Evolutionary conservation across 2,329 filamentous ascomycete species (phyloP).

Genomic region (Trichoderma sp.): DNA sequence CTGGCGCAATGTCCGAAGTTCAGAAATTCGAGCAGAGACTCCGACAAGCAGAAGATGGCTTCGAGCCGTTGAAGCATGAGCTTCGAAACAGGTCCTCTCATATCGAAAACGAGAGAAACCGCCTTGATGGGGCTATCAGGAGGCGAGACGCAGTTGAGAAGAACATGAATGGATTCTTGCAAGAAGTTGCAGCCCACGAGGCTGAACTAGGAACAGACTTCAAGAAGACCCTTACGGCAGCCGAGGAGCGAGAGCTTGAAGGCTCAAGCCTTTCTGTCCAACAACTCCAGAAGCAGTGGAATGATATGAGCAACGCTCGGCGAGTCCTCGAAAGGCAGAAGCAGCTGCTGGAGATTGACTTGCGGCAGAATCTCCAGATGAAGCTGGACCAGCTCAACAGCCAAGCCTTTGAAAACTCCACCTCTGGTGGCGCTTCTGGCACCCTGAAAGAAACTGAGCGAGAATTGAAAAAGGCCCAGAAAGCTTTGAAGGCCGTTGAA

Average conservation of each 20-base stretch:
- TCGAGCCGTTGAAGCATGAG: slow-evolving; percentile 76
- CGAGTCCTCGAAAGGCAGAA: slow-evolving; percentile 80
- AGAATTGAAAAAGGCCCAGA: slow-evolving; percentile 77
- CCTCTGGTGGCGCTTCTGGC: slow-evolving; percentile 60
- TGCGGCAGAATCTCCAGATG: slow-evolving; percentile 85
- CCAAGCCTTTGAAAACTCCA: slow-evolving; percentile 67
- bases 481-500: slow-evolving; percentile 67
- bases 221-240: slow-evolving; percentile 80
- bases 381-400: slow-evolving; percentile 83
- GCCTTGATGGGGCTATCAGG: slow-evolving; percentile 68
- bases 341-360: slow-evolving; percentile 78
- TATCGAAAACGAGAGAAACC: slow-evolving; percentile 70
- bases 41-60: slow-evolving; percentile 76
- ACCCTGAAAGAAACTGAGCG: slow-evolving; percentile 76
- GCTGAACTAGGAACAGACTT: slow-evolving; percentile 83
- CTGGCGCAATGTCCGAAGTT: slow-evolving; percentile 77
- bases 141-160: slow-evolving; percentile 70
- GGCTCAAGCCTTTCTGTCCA: slow-evolving; percentile 68
- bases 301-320: slow-evolving; percentile 70
- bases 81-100: slow-evolving; percentile 73
- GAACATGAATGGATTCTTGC: slow-evolving; percentile 73
- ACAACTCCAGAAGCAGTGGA: slow-evolving; percentile 74
- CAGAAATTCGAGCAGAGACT: slow-evolving; percentile 80
- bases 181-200: slow-evolving; percentile 75
- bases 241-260: slow-evolving; percentile 83